A percentile compares a stretch with the other conserved stretches of the same genome.
Conservation (phyloP, 2,329 filamentous ascomycete genomes). For the Epichloe scottii region DNA sequence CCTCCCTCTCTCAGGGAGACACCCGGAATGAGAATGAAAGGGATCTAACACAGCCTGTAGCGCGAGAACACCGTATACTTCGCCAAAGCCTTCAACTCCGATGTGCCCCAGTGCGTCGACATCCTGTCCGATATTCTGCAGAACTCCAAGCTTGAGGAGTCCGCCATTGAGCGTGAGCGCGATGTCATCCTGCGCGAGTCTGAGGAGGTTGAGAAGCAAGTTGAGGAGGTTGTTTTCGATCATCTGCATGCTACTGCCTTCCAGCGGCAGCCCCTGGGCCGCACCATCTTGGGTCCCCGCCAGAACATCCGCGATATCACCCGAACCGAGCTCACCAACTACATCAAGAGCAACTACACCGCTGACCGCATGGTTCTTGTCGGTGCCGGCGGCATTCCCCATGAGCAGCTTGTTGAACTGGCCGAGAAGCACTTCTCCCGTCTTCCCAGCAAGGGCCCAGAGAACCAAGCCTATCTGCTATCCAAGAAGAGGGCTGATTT, state of each 20-base stretch:
- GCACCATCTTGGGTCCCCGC: constrained; percentile 93
- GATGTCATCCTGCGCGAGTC: constrained; percentile 98
- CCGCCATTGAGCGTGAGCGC: constrained; percentile 91
- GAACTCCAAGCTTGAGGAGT: constrained; percentile 93
- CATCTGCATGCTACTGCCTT: constrained; percentile 97
- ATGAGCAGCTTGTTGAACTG: constrained; percentile 86
- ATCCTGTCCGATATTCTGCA: constrained; percentile 98
- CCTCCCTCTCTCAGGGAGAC: constrained; percentile 16
- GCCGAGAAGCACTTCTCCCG: constrained; percentile 89
- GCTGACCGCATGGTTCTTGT: constrained; percentile 99
- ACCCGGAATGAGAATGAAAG: constrained; percentile 6
- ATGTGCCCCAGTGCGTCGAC: constrained; percentile 91
- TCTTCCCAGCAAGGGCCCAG: constrained; percentile 63
- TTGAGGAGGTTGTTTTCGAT: constrained; percentile 99
- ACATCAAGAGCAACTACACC: constrained; percentile 99
- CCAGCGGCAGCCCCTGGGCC: constrained; percentile 90
- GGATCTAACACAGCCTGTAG: constrained; percentile 31
- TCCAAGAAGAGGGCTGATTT: constrained; percentile 89
- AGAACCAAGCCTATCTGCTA: constrained; percentile 60
- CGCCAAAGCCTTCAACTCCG: constrained; percentile 96
- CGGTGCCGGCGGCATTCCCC: constrained; percentile 84
- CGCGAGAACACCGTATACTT: constrained; percentile 99
- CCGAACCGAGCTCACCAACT: constrained; percentile 78
- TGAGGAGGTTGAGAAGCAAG: constrained; percentile 99
- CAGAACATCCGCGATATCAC: constrained; percentile 97